Base-by-base conservation (phyloP, 1,139 yeast species). In the Torulaspora pretoriensis region DNA sequence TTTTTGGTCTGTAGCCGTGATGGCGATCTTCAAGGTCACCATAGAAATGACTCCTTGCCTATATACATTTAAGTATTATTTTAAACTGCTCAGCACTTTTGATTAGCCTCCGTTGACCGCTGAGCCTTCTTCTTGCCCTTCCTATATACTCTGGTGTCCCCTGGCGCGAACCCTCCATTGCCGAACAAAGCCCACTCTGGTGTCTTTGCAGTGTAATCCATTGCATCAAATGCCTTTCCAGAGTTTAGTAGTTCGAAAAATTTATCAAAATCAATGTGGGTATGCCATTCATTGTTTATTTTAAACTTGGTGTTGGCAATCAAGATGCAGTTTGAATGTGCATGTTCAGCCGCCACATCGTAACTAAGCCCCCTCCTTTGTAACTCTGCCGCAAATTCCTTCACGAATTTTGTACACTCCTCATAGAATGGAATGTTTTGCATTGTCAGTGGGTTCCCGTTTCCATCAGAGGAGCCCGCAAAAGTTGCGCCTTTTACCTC, bases 401-500 rank as follows among this genome's bases (percentile, higher is more conserved):
- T 74, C 3, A 88, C 96, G 63, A 89, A 89, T 5, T 65, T 69
- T 57, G 81, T 81, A 61, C 96, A 90, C 63, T 89, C 97, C 53
- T 87, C 95, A 62, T 89, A 89, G 61, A 86, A 89, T 38, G 97
- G 97, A 45, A 89, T 90, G 60, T 89, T 89, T 64, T 88, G 92
- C 97, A 89, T 89, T 3, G 97, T 88, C 54, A 89, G 73, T 38
- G 96, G 92, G 60, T 88, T 88, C 37, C 92, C 90, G 62, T 87
- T 84, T 43, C 83, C 86, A 50, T 69, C 71, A 14, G 87, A 80
- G 0, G 94, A 82, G 0, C 96, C 96, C 68, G 96, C 88, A 68
- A 85, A 89, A 0, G 96, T 89, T 9, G 95, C 96, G 45, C 97
- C 97, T 67, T 89, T 89, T 48, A 89, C 83, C 67, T 89, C 97